Base-by-base conservation (phyloP, 345 rosid species). In the Trapa incisa region DNA sequence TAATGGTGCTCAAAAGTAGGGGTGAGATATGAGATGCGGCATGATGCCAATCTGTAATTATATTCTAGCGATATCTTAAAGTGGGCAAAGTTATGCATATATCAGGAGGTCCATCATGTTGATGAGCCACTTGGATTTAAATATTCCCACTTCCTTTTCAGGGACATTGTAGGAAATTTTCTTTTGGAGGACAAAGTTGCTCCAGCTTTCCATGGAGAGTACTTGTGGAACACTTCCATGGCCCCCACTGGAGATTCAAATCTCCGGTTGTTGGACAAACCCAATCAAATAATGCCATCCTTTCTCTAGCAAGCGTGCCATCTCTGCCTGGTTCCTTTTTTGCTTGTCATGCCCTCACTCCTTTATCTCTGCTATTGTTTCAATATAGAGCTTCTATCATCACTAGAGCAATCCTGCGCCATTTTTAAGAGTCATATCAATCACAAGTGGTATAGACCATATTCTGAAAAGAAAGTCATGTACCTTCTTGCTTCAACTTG, bases 1-100 rank as follows among this genome's bases (percentile, higher is more conserved):
- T 86, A 84, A 79, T 80, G 74, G 75, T 66, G 77, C 66, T 71
- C 22, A 75, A 35, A 32, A 66, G 77, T 63, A 68, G 74, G 69
- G 62, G 69, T 68, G 61, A 66, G 74, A 77, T 79, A 22, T 22
- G 61, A 11, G 53, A n/a, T 65, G 42, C 32, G 65, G 74, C 71
- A 70, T 76, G 81, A 81, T 72, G 33, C 73, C 53, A 63, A 64
- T 65, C 33, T 36, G 17, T 68, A 64, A 35, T 68, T 64, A 66
- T 67, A 77, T 69, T 39, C 37, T 45, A 13, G 66, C 56, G 29
- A 16, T 42, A 57, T 41, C 43, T 66, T 35, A 71, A 68, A 68
- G 72, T 77, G 80, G 80, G 68, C 67, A 76, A 57, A 73, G 75
- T 71, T 70, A 61, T 64, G 72, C 69, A 71, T 38, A 67, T 79